phyloP scores from a whole-genome alignment of 176 grass and related monocot genomes.

The Musa schizocarpa region DNA sequence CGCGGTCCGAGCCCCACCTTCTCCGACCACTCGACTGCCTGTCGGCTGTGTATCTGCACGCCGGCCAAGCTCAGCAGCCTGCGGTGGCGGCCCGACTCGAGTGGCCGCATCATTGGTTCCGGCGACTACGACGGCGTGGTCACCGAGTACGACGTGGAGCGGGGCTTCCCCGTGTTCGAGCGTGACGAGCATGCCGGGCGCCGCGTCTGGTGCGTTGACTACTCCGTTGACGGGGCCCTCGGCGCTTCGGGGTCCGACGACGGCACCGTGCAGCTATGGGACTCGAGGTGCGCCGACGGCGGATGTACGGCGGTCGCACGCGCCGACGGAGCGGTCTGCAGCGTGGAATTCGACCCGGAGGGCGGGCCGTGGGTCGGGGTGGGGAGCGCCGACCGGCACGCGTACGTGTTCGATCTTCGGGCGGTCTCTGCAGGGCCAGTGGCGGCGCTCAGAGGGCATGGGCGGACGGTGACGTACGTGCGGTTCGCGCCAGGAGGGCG shows the following conservation, averaged over 20 bases:
- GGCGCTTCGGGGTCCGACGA: constrained; percentile 78
- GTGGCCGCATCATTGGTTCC: constrained; percentile 29
- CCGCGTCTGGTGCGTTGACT: constrained; percentile 76
- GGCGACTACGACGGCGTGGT: constrained; percentile 98
- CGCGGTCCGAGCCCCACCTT: neutral
- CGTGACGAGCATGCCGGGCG: constrained; percentile 85
- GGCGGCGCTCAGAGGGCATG: constrained; percentile 47
- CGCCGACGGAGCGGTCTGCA: constrained; percentile 3
- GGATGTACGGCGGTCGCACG: neutral
- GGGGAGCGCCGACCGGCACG: constrained; percentile 65
- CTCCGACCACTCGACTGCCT: constrained; percentile 11
- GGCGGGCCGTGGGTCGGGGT: constrained; percentile 54
- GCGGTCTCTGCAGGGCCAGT: constrained; percentile 46
- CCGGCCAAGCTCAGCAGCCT: constrained; percentile 97
- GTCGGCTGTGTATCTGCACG: constrained; percentile 56
- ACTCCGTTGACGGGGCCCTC: constrained; percentile 35
- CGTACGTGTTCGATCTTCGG: constrained; percentile 64
- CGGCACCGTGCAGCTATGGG: constrained; percentile 67
- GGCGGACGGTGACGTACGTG: constrained; percentile 64
- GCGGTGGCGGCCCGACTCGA: constrained; percentile 39
- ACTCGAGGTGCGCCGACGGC: constrained; percentile 25
- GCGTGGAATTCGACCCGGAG: constrained; percentile 11
- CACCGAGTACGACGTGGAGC: constrained; percentile 76
- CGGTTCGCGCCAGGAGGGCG: constrained; percentile 36
- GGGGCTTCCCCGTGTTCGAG: constrained; percentile 34